phyloP scores from a whole-genome alignment of 2,329 filamentous ascomycete genomes.

The Chaetomium sp. region DNA sequence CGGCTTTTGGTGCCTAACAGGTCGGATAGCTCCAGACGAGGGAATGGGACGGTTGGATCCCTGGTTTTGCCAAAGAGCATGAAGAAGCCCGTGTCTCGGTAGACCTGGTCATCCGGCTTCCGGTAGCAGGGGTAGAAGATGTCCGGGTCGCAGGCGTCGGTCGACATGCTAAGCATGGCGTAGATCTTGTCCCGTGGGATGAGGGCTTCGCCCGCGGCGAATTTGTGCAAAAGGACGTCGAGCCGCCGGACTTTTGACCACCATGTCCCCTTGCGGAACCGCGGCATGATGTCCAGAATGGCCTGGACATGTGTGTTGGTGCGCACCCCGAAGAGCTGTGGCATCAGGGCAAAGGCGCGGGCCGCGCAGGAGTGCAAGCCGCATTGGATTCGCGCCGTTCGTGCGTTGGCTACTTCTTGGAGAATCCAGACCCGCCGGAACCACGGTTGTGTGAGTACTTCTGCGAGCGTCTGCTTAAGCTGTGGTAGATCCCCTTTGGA shows the following conservation, averaged over 20 bases:
- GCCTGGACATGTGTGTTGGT: neutral
- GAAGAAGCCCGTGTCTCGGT: neutral
- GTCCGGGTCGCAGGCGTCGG: neutral
- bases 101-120: neutral
- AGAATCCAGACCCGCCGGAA: conserved; percentile 13
- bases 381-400: neutral
- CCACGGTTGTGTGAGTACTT: conserved; percentile 1
- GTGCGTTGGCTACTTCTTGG: conserved; percentile 10
- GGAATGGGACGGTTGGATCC: neutral
- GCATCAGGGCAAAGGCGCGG: conserved; percentile 7
- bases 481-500: neutral
- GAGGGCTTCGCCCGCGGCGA: neutral
- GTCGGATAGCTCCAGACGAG: neutral
- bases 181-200: neutral
- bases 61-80: neutral
- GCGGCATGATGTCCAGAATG: conserved; percentile 13
- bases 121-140: neutral
- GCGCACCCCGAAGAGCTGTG: neutral
- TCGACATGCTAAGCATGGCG: neutral
- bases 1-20: neutral
- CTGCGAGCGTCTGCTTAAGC: neutral
- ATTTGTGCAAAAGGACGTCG: neutral
- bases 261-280: neutral
- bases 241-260: neutral
- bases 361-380: neutral